Evolutionary conservation across 2,329 filamentous ascomycete genomes (phyloP), one percentile per base, ranked within the genome.

Genomic region (Zalaria obscura): DNA sequence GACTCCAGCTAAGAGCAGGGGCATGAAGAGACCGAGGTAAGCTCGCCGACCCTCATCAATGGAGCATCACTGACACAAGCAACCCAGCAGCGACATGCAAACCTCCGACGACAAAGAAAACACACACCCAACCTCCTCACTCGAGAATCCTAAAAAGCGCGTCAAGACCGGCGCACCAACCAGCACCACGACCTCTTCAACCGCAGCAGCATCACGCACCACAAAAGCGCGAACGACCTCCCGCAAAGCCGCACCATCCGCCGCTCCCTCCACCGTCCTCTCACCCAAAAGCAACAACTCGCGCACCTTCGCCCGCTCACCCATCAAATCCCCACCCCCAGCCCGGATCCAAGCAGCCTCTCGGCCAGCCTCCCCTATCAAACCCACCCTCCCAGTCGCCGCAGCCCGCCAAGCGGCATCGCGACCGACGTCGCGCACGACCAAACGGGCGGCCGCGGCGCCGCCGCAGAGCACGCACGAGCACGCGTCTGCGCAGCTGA

Each of bases 281-380:
- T 93, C 87, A 1, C 86, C 86, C 2, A 81, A 83, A 40, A 88
- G 84, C 0, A 80, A 81, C 44, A 93, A 93, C 55, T 82, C 83
- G 4, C 77, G 83, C 40, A 70, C 82, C 10, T 65, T 74, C 25
- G 74, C 74, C 18, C 73, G 76, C 38, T 74, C 72, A 1, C 72
- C 71, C 1, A 53, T 71, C 42, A 69, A 53, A 59, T 32, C 49
- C 28, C 44, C 49, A 5, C 35, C 52, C 2, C 73, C 75, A n/a
- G 70, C 74, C 67, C 73, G 74, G 25, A 72, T 77, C 25, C 65
- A 69, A 10, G 81, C 80, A 25, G 77, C 80, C 1, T 53, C 75
- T 27, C 47, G 41, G 10, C 35, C 42, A 39, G 35, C 35, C 31
- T 26, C 40, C 32, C 36, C 35, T 27, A 39, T 41, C 36, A 38